phyloP scores from a whole-genome alignment of 1,139 yeast genomes.

The Kodamaea suecica region DNA sequence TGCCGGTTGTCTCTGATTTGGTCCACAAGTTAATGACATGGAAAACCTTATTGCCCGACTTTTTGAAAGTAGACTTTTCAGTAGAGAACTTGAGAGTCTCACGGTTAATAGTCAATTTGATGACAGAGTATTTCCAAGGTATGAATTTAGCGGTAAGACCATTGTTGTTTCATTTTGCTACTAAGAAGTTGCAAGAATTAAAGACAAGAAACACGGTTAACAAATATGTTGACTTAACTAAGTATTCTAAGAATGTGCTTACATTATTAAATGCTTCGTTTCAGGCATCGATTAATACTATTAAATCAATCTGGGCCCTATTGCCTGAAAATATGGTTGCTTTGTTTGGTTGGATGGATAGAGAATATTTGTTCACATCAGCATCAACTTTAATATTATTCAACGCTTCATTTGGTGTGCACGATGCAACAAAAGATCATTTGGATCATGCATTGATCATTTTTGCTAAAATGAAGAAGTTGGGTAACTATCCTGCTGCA shows the following conservation, averaged over 20 bases:
- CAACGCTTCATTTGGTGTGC: slow-evolving; percentile 80
- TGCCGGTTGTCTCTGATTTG: slow-evolving; percentile 70
- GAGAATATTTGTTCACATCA: slow-evolving; percentile 79
- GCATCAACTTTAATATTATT: slow-evolving; percentile 74
- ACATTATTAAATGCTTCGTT: slow-evolving; percentile 74
- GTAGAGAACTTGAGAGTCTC: slow-evolving; percentile 55
- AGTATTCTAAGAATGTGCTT: slow-evolving; percentile 65
- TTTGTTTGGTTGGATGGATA: slow-evolving; percentile 82
- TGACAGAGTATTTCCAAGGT: slow-evolving; percentile 86
- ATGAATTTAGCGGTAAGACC: slow-evolving; percentile 82
- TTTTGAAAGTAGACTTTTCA: slow-evolving; percentile 62
- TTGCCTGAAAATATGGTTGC: slow-evolving; percentile 78
- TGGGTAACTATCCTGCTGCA: slow-evolving; percentile 79
- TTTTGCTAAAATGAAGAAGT: slow-evolving; percentile 69
- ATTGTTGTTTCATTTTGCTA: slow-evolving; percentile 72
- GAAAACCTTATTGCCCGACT: slow-evolving; percentile 64
- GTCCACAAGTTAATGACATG: slow-evolving; percentile 69
- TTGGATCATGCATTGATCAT: slow-evolving; percentile 70
- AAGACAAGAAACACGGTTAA: slow-evolving; percentile 41
- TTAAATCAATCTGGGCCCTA: slow-evolving; percentile 69
- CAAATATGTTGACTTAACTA: slow-evolving; percentile 63
- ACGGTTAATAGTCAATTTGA: slow-evolving; percentile 69
- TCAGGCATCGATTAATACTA: slow-evolving; percentile 79
- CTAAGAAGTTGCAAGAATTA: slow-evolving; percentile 57
- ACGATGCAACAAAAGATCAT: slow-evolving; percentile 69